These are phyloP conservation scores for Citrus sinensis DNA, from an alignment of 345 rosid species.

Conservation along the genomic window DVS_A1.0 CM039164.1:14360001-14360500, in stretches of 20 bases:
- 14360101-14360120: background rate
- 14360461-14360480: background rate
- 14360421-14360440: no score
- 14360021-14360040: background rate
- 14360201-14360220: background rate
- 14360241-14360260: background rate
- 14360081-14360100: background rate
- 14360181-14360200: background rate
- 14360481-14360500: background rate
- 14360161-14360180: background rate
- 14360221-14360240: slow-evolving; percentile 9
- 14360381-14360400: background rate
- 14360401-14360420: background rate
- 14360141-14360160: background rate
- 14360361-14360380: background rate
- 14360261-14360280: background rate
- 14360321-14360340: background rate
- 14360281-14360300: background rate
- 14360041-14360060: background rate
- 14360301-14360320: background rate
- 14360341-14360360: slow-evolving; percentile 3
- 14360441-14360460: background rate
- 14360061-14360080: background rate
- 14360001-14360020: background rate
- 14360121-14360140: background rate